These are phyloP conservation scores for Pulicaria dysenterica DNA, from an alignment of 129 eudicot species.

Conservation along the genomic window DNA sequence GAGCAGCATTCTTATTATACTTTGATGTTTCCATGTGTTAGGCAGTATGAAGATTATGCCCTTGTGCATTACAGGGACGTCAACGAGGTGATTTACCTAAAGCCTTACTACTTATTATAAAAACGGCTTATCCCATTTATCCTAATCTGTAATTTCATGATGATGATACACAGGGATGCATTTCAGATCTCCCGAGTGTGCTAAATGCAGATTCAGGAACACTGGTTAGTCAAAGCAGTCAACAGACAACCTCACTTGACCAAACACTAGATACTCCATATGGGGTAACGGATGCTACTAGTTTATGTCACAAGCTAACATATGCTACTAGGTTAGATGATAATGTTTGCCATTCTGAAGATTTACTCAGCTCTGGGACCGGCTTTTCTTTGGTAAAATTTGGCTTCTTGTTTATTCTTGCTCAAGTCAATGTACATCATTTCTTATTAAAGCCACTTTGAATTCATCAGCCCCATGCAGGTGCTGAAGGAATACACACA, in stretches of 20 bases:
- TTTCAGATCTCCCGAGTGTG: background rate
- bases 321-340: constrained; percentile 27
- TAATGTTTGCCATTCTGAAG: constrained; percentile 16
- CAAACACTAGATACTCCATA: constrained; percentile 8
- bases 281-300: constrained; percentile 29
- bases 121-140: background rate
- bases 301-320: constrained; percentile 16
- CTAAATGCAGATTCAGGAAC: constrained; percentile 19
- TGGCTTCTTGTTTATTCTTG: background rate
- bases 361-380: background rate
- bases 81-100: constrained; percentile 32
- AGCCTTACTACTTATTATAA: background rate
- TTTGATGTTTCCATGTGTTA: constrained; percentile 21
- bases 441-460: background rate
- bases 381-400: constrained; percentile 6
- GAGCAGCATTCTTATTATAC: background rate
- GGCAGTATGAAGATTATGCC: constrained; percentile 35
- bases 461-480: background rate
- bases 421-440: background rate
- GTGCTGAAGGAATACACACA: background rate
- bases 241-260: constrained; percentile 18
- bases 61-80: constrained; percentile 48
- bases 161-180: constrained; percentile 24
- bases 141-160: background rate
- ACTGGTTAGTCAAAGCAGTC: constrained; percentile 19